These are phyloP conservation scores for Penicillium sp. DNA, from an alignment of 2,329 filamentous ascomycete species.

Conservation along the genomic window DNA sequence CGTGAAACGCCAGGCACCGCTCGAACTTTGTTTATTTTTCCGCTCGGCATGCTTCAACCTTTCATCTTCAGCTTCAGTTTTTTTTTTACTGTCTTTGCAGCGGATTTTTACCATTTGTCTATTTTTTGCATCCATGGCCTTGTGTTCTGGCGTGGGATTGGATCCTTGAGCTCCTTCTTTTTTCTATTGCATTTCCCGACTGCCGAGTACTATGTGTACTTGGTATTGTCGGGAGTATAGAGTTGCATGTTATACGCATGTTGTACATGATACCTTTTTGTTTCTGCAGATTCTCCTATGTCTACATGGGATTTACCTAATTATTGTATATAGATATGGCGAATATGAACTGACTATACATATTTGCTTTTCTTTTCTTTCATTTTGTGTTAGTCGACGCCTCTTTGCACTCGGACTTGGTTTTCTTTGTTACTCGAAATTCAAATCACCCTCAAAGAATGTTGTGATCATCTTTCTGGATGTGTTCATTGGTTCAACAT, in stretches of 20 bases:
- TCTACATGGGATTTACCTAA: conserved; percentile 6
- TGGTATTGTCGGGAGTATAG: conserved; percentile 27
- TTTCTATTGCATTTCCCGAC: conserved; percentile 24
- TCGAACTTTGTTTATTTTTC: conserved; percentile 2
- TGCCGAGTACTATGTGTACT: conserved; percentile 1
- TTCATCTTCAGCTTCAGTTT: conserved; percentile 8
- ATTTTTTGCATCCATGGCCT: conserved; percentile 23
- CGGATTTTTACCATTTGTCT: conserved; percentile 14
- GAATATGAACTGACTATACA: conserved; percentile 4
- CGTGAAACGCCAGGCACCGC: conserved; percentile 8
- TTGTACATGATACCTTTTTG: conserved; percentile 37
- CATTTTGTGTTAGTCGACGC: neutral
- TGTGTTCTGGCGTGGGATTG: conserved; percentile 14
- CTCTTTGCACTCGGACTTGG: neutral
- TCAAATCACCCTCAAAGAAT: neutral
- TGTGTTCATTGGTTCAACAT: neutral
- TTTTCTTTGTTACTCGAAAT: conserved; percentile 4
- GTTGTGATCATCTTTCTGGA: neutral
- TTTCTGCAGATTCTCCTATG: conserved; percentile 4
- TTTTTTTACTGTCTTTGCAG: conserved; percentile 20
- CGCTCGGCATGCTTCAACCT: conserved; percentile 9
- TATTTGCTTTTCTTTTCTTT: neutral
- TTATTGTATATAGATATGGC: conserved; percentile 9
- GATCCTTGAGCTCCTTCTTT: conserved; percentile 6
- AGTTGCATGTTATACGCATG: conserved; percentile 34